These are phyloP conservation scores for Earliella scabrosa DNA, from an alignment of 1,284 basidiomycete species.

Conservation along the genomic window DNA sequence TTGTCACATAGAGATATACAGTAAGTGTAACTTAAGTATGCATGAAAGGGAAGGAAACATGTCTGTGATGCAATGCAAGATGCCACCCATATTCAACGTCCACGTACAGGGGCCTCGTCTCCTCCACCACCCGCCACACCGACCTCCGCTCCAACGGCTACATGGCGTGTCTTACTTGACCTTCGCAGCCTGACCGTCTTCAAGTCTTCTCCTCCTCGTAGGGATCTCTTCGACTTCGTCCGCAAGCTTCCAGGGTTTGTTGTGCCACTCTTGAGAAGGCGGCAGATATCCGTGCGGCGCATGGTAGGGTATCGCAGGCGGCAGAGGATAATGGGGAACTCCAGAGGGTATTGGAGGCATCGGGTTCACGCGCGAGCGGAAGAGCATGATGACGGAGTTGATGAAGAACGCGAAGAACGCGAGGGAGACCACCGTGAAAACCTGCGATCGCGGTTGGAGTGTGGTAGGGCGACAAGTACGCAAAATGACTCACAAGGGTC, in stretches of 20 bases:
- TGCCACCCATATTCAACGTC: no score
- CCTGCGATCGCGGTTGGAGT: conserved; percentile 43
- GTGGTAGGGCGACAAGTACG: not conserved
- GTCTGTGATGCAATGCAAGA: no score
- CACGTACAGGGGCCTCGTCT: no score
- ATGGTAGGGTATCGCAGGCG: conserved; percentile 48
- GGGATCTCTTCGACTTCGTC: conserved; percentile 42
- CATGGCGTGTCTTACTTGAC: conserved; percentile 34
- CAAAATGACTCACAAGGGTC: conserved; percentile 70
- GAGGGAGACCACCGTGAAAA: conserved; percentile 80
- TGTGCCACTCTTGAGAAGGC: conserved; percentile 51
- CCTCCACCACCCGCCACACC: no score
- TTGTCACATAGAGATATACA: no score
- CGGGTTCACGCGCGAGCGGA: conserved; percentile 59
- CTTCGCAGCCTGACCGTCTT: conserved; percentile 63
- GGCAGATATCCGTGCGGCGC: conserved; percentile 41
- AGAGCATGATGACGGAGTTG: conserved; percentile 80
- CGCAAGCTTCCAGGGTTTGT: conserved; percentile 26
- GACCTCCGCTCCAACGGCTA: no score
- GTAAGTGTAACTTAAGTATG: no score
- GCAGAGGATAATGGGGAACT: conserved; percentile 45
- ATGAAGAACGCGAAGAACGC: conserved; percentile 83
- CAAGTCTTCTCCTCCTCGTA: conserved; percentile 63
- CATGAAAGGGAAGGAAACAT: no score
- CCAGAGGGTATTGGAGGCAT: conserved; percentile 18